Percentiles rank a stretch among this genome's conserved stretches.
phyloP scores from a whole-genome alignment of 2,329 filamentous ascomycete species.

The Raffaelea arxii region DNA sequence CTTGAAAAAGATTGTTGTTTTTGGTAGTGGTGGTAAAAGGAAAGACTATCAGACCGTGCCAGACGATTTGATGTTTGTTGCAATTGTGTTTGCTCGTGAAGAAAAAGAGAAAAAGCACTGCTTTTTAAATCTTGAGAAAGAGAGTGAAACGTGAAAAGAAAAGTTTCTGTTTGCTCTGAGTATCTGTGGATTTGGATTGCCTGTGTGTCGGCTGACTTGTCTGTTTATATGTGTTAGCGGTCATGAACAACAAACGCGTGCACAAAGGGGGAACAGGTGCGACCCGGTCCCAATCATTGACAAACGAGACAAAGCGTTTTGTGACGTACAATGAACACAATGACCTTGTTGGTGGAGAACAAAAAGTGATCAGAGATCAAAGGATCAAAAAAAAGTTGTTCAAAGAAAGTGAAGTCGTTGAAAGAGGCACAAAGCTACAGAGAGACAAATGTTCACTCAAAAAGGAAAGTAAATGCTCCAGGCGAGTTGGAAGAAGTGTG shows the following conservation, averaged over 20 bases:
- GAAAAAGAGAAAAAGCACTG: background rate
- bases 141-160: background rate
- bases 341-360: no score
- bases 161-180: background rate
- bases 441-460: conserved; percentile 14
- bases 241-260: no score
- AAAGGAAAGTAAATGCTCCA: conserved; percentile 31
- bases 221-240: background rate
- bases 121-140: background rate
- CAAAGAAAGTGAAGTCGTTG: no score
- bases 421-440: background rate
- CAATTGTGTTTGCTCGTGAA: background rate
- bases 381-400: no score
- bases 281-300: background rate
- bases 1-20: conserved; percentile 20
- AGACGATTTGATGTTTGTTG: conserved; percentile 22
- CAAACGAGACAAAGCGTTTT: no score
- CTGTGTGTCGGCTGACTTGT: conserved; percentile 1
- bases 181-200: no score
- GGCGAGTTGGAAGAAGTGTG: conserved; percentile 22
- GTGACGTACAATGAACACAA: no score
- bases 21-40: conserved; percentile 19
- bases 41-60: conserved; percentile 24
- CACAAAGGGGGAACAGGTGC: no score
- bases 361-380: no score